A percentile compares a stretch with the other conserved stretches of the same genome.
Evolutionary conservation across 2,329 filamentous ascomycete species (phyloP).

Genomic region (Thelonectria blattea): DNA sequence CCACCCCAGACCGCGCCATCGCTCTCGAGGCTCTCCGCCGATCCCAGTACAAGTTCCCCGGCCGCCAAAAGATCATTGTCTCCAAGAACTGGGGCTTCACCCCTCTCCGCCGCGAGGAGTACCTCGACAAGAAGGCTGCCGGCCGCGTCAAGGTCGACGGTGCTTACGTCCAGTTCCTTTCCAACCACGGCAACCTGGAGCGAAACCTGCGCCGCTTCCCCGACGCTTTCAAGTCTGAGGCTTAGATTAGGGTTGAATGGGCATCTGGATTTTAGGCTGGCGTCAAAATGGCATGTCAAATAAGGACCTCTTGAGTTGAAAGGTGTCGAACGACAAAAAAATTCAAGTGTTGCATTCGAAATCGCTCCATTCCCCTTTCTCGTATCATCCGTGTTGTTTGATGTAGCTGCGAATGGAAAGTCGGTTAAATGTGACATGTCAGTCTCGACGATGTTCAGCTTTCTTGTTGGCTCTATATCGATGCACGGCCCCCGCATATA

Average conservation of each 20-base stretch:
- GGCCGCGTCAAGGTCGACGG: constrained; percentile 96
- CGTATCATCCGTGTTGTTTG: constrained; percentile 14
- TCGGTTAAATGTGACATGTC: constrained; percentile 1
- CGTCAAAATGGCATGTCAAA: constrained; percentile 54
- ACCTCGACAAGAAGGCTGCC: constrained; percentile 91
- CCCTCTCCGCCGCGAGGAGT: constrained; percentile 95
- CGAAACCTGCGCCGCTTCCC: constrained; percentile 95
- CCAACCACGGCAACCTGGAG: constrained; percentile 86
- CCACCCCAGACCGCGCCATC: constrained; percentile 73
- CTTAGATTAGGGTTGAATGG: constrained; percentile 50
- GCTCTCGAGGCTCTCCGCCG: constrained; percentile 99
- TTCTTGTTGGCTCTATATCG: background rate
- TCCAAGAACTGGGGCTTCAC: constrained; percentile 99
- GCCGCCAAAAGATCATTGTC: constrained; percentile 99
- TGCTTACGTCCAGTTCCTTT: constrained; percentile 99
- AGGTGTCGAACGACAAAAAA: constrained; percentile 42
- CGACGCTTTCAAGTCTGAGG: constrained; percentile 75
- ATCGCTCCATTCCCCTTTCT: constrained; percentile 9
- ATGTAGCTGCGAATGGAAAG: background rate
- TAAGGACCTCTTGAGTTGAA: constrained; percentile 43
- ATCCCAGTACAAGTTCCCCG: constrained; percentile 99
- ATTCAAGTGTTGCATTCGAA: constrained; percentile 42
- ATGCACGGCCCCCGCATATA: constrained; percentile 1
- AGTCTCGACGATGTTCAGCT: background rate
- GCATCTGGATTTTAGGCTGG: constrained; percentile 51